Conservation (phyloP, 2,329 filamentous ascomycete species). For the Akanthomyces muscarius region DNA sequence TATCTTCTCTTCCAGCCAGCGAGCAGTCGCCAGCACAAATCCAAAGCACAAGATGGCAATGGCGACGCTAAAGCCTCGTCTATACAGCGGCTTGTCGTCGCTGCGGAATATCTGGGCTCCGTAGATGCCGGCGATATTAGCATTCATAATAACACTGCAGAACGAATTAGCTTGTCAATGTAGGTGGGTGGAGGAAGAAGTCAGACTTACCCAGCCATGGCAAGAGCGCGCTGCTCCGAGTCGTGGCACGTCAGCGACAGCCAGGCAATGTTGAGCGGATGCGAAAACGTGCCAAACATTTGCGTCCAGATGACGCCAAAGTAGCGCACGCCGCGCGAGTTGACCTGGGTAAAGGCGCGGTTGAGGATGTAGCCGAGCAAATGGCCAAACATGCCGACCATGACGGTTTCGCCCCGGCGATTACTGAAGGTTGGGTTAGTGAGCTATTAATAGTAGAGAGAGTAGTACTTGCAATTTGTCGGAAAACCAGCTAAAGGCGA, state of each 20-base stretch:
- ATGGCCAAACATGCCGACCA: slow-evolving; percentile 43
- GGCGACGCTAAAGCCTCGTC: slow-evolving; percentile 45
- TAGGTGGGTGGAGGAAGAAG: background rate
- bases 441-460: background rate
- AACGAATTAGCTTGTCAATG: background rate
- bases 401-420: slow-evolving; percentile 49
- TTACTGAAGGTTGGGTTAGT: slow-evolving; percentile 30
- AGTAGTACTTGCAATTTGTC: slow-evolving; percentile 43
- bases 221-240: slow-evolving; percentile 54
- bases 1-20: slow-evolving; percentile 40
- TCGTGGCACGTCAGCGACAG: slow-evolving; percentile 53
- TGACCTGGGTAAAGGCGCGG: slow-evolving; percentile 46
- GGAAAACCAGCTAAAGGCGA: slow-evolving; percentile 48
- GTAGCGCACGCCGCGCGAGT: slow-evolving; percentile 41
- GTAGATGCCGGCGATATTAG: slow-evolving; percentile 58
- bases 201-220: slow-evolving; percentile 51
- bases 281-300: slow-evolving; percentile 50
- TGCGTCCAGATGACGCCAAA: slow-evolving; percentile 56
- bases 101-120: slow-evolving; percentile 56
- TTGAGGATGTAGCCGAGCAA: slow-evolving; percentile 52
- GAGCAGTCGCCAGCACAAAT: slow-evolving; percentile 35
- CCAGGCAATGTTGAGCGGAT: slow-evolving; percentile 58
- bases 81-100: slow-evolving; percentile 49
- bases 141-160: slow-evolving; percentile 54
- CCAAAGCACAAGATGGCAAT: slow-evolving; percentile 43